Conservation (phyloP, 352 stramenopile species). For the Nothophytophthora sp. region DNA sequence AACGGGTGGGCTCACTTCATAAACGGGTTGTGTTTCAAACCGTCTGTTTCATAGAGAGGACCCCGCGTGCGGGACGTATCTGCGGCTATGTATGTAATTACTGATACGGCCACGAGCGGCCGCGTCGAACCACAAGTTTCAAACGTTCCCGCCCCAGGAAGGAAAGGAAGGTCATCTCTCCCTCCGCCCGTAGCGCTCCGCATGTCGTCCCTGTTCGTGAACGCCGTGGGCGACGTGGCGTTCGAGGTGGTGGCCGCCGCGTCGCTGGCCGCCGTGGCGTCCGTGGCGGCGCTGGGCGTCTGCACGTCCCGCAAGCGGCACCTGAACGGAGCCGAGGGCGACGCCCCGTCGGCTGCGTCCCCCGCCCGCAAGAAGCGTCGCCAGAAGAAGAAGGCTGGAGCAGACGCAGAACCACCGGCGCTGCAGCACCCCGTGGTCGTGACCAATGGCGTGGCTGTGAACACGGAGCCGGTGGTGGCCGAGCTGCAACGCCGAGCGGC, state of each 20-base stretch:
- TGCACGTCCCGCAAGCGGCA: slow-evolving; percentile 35
- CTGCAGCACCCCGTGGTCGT: slow-evolving; percentile 23
- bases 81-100: no score
- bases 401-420: slow-evolving; percentile 1
- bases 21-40: no score
- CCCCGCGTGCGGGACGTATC: no score
- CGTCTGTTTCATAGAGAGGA: no score
- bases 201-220: slow-evolving; percentile 37
- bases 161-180: no score
- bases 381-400: slow-evolving; percentile 9
- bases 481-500: slow-evolving; percentile 52
- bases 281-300: slow-evolving; percentile 32
- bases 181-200: no score
- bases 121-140: no score
- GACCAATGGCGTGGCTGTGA: slow-evolving; percentile 30
- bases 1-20: no score
- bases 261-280: slow-evolving; percentile 44
- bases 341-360: background rate
- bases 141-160: no score
- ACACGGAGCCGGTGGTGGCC: slow-evolving; percentile 40
- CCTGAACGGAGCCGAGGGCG: slow-evolving; percentile 6
- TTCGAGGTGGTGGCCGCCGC: slow-evolving; percentile 52
- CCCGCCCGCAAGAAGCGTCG: slow-evolving; percentile 39
- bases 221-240: slow-evolving; percentile 39
- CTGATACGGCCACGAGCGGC: no score